These are phyloP conservation scores for Bipolaris gigantea DNA, from an alignment of 2,329 filamentous ascomycete species.

Conservation along the genomic window DNA sequence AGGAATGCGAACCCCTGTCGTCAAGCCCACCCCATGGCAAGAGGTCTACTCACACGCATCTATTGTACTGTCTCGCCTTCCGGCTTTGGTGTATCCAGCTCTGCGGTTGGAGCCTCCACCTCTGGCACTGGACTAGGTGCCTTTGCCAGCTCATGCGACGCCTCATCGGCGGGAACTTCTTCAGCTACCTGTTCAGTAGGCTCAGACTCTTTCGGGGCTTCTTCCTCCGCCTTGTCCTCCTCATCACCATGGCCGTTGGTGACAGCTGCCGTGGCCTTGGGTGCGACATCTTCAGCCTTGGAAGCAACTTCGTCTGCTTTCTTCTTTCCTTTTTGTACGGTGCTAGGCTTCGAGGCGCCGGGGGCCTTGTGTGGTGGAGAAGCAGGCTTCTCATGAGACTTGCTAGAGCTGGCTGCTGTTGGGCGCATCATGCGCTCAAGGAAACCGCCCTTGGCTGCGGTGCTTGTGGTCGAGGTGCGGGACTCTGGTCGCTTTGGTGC, in stretches of 20 bases:
- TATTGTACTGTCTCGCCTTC: slow-evolving; percentile 31
- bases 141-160: slow-evolving; percentile 8
- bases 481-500: slow-evolving; percentile 55
- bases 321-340: slow-evolving; percentile 41
- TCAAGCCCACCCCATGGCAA: background rate
- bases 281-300: slow-evolving; percentile 40
- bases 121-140: slow-evolving; percentile 22
- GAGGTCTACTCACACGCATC: background rate
- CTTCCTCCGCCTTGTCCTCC: slow-evolving; percentile 14
- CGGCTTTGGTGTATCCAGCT: slow-evolving; percentile 29
- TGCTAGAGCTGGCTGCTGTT: slow-evolving; percentile 69
- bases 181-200: slow-evolving; percentile 10
- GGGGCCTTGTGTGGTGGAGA: slow-evolving; percentile 40
- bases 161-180: slow-evolving; percentile 6
- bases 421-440: slow-evolving; percentile 81
- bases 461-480: slow-evolving; percentile 54
- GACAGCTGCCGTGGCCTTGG: slow-evolving; percentile 41
- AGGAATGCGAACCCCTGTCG: background rate
- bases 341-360: slow-evolving; percentile 27
- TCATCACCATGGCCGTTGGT: slow-evolving; percentile 29
- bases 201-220: slow-evolving; percentile 14
- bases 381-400: slow-evolving; percentile 52
- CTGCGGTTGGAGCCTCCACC: slow-evolving; percentile 25
- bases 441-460: slow-evolving; percentile 69
- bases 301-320: slow-evolving; percentile 40